Base-by-base conservation (phyloP, 1,284 basidiomycete species). In the Ustilago loliicola region DNA sequence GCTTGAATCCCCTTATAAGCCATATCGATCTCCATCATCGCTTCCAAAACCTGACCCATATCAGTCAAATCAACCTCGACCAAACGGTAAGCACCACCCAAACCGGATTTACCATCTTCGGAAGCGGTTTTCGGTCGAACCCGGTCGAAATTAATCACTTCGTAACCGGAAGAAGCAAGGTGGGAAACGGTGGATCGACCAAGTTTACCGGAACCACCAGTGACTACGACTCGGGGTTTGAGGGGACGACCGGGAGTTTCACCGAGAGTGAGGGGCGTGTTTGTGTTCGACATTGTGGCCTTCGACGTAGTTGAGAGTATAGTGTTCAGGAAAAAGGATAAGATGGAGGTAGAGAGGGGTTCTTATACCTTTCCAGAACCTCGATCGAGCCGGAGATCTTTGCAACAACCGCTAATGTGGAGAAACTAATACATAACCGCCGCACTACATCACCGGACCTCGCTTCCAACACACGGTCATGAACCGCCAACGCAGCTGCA, bases 1-100 rank as follows among this genome's bases (percentile, higher is more conserved):
- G 87, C 86, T 60, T 87, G 83, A 4, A 87, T 75, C 1, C 86
- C 84, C 23, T 77, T 77, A 69, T 86, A 87, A 0, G 83, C 83
- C 78, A 86, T 85, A 61, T 88, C 87, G 17, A 71, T 48, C 42
- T 79, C 75, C 66, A 80, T 76, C 10, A 83, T 55, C 21, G 80
- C 76, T 58, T 83, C 80, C 21, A 87, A 71, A 10, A 87, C 86
- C 52, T 84, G 80, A 7, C 86, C 86, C 78, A 87, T 87, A 45
- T 87, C 80, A 19, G 78, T 84, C 19, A 87, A 72, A 45, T 87
- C 86, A 36, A 81, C 75, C 8, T 83, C 79, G 29, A 86, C 77
- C 50, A 79, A 83, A 0, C 77, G 72, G 15, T 72, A 79, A 3
- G 77, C 77, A 8, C 77, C 73, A 2, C 59, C 58, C 17, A 83